Evolutionary conservation across 176 grass and related monocot genomes (phyloP), one percentile per base, ranked within the genome.

Genomic region (Neostapfia colusana): DNA sequence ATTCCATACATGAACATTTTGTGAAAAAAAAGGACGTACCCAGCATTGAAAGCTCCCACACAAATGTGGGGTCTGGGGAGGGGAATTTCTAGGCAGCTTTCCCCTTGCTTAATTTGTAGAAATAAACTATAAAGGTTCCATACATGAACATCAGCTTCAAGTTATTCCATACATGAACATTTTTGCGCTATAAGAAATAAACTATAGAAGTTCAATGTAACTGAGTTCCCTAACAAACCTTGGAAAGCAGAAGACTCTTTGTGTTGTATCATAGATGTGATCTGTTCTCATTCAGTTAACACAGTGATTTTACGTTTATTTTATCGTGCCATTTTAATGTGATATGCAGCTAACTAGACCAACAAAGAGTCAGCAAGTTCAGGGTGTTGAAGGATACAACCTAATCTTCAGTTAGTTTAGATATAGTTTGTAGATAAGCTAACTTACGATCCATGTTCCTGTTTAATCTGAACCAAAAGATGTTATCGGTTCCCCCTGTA

Each of bases 331-430:
- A 37, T 46, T 65, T 15, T 82, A 26, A 37, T 66, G 75, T 21
- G n/a, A 45, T 73, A 53, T 60, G 41, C 16, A 67, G 41, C 43
- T 82, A 78, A 34, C 40, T 73, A 49, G 59, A 65, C 16, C 8
- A 72, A 31, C 50, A 72, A 58, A 18, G 60, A 65, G 24, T 72
- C 65, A 18, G 9, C 46, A 68, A 78, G 67, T 83, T 27, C 46
- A 78, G 31, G 1, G 3, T 31, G 31, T 31, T 31, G 31, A 31
- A 31, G 31, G 31, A 31, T 31, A 31, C 31, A 3, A 31, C 3
- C 1, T 31, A 2, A 31, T 31, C 31, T 31, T 31, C 31, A 31
- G 31, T 31, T 31, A 31, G 31, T 31, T 31, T 31, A 31, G 31
- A 31, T 31, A 31, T 31, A 31, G 1, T 3, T 31, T 31, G 31